Evolutionary conservation across 2,329 filamentous ascomycete species (phyloP).

Genomic region (Ophidiomyces ophidiicola): DNA sequence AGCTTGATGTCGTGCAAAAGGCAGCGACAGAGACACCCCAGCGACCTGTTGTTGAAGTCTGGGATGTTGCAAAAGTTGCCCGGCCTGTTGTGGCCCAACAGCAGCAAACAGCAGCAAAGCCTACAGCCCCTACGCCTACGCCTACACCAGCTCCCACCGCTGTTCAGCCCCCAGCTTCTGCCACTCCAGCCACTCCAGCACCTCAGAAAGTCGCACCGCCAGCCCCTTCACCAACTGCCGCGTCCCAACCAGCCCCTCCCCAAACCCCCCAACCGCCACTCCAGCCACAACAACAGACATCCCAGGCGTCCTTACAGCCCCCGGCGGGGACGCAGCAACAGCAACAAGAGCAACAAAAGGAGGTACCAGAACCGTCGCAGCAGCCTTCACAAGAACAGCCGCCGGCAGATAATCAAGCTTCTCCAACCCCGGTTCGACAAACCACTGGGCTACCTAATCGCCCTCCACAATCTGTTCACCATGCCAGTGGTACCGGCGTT

Average conservation of each 20-base stretch:
- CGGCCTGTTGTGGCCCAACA: conserved; percentile 16
- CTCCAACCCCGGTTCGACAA: conserved; percentile 25
- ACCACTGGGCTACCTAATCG: conserved; percentile 18
- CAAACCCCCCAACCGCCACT: conserved; percentile 1
- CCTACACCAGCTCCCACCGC: conserved; percentile 14
- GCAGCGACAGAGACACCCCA: conserved; percentile 78
- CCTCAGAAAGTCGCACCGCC: conserved; percentile 15
- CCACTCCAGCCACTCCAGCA: conserved; percentile 14
- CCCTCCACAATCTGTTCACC: conserved; percentile 16
- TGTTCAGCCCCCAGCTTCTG: conserved; percentile 12
- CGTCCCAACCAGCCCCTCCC: neutral
- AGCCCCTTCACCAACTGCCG: conserved; percentile 1
- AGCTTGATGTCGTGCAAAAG: conserved; percentile 64
- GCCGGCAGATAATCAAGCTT: conserved; percentile 17
- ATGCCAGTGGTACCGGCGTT: conserved; percentile 31
- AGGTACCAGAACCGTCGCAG: conserved; percentile 15
- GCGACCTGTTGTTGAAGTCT: conserved; percentile 73
- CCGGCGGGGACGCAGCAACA: too few species aligned
- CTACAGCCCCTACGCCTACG: conserved; percentile 13
- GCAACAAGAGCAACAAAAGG: conserved; percentile 11
- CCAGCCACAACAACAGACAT: conserved; percentile 3
- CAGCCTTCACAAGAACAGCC: conserved; percentile 11
- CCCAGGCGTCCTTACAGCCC: conserved; percentile 2
- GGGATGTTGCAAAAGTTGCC: conserved; percentile 62
- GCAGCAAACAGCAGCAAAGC: conserved; percentile 14